Evolutionary conservation across 106 monocot genomes (phyloP), one percentile per base, ranked within the genome.

Genomic region (Acanthochlamys bracteata): DNA sequence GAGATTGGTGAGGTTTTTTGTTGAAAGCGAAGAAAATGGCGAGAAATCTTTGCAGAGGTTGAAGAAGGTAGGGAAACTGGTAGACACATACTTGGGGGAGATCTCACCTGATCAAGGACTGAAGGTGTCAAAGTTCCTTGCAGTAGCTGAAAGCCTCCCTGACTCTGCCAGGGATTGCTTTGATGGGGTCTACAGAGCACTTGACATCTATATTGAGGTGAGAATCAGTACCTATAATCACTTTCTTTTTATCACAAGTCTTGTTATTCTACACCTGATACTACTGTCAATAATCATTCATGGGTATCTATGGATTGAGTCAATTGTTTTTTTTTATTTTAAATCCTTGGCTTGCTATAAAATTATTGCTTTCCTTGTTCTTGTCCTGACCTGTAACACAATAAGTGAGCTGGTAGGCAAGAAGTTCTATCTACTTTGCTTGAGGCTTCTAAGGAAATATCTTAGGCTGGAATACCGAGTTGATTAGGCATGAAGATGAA

Each of bases 171-270:
- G 96, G 55, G 88, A 91, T 17, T 91, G 96, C 73, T 85, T 75
- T 67, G 91, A 98, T 73, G 91, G 83, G 7, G 83, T 91, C 39
- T 98, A 88, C 74, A 98, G 83, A 72, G 96, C 96, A 33, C 47
- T 98, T 58, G 88, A 88, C 56, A 98, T 98, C 64, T 98, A 85
- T 49, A 78, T 98, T 53, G 83, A 98, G 79, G 92, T 98, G 63
- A 84, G 9, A 11, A 20, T 49, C 6, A 49, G 15, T 49, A 49
- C 6, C 39, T 17, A 22, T 20, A 11, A 41, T 7, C 12, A 22
- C 33, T 60, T 54, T 39, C 54, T 64, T 56, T 45, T 43, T 20
- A 26, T 3, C 1, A 33, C 6, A 15, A 45, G 42, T 55, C 45
- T n/a, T 33, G 13, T 21, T 46, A 25, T 59, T 43, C 24, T 9